Evolutionary conservation across 148 eudicot genomes (phyloP).

Genomic region (Spergularia bocconei): DNA sequence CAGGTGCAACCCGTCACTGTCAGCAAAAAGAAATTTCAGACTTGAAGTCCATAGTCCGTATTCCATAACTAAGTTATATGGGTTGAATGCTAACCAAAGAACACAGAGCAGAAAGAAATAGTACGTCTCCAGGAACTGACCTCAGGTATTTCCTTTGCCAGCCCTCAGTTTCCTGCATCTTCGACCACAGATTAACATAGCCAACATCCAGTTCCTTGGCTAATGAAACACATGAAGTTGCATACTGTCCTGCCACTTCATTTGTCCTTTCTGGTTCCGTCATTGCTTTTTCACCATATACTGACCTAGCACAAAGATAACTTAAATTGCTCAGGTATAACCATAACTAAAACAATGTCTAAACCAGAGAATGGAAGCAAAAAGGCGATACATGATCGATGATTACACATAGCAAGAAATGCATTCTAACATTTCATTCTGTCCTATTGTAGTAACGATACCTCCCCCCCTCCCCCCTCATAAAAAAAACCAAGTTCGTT

Average conservation of each 20-base stretch:
- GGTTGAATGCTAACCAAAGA: not conserved
- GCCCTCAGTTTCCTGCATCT: conserved; percentile 82
- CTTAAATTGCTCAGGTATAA: not conserved
- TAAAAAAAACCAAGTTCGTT: too few species aligned
- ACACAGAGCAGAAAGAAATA: not conserved
- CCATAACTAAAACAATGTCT: not conserved
- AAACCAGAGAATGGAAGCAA: too few species aligned
- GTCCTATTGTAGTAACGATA: too few species aligned
- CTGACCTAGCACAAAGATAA: conserved; percentile 47
- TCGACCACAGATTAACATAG: conserved; percentile 80
- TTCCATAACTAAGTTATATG: not conserved
- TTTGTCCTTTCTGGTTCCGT: conserved; percentile 80
- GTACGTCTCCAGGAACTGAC: conserved; percentile 33
- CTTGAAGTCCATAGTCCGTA: not conserved
- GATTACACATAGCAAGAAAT: too few species aligned
- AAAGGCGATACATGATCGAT: too few species aligned
- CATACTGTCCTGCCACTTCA: conserved; percentile 63
- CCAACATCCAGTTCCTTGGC: conserved; percentile 69
- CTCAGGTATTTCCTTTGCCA: conserved; percentile 81
- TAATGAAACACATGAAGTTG: conserved; percentile 55
- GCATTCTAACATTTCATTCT: too few species aligned
- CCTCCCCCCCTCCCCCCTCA: too few species aligned
- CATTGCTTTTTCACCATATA: conserved; percentile 74
- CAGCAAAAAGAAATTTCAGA: conserved; percentile 5
- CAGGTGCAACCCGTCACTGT: conserved; percentile 89